A percentile compares a stretch with the other conserved stretches of the same genome.
Conservation (phyloP, 2,329 filamentous ascomycete species). For the Graphilbum fragrans region DNA sequence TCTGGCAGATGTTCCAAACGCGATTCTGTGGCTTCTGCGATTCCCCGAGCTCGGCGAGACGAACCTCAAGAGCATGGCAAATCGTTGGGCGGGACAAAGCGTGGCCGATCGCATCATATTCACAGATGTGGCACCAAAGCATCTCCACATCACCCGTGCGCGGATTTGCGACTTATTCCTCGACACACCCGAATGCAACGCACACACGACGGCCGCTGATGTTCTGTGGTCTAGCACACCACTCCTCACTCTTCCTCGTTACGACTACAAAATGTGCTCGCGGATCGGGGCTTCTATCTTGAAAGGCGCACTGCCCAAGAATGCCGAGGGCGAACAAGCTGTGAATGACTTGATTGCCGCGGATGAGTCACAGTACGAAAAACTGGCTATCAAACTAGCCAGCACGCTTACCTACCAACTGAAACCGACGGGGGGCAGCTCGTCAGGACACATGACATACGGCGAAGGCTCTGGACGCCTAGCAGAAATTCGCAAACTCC, state of each 20-base stretch:
- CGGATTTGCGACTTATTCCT: slow-evolving; percentile 89
- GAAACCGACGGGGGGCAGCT: neutral
- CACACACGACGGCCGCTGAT: slow-evolving; percentile 93
- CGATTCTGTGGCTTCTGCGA: slow-evolving; percentile 88
- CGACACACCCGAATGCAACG: slow-evolving; percentile 96
- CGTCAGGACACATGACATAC: slow-evolving; percentile 22
- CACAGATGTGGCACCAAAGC: slow-evolving; percentile 93
- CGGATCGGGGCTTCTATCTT: slow-evolving; percentile 95
- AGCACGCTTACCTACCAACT: slow-evolving; percentile 47
- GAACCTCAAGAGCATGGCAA: slow-evolving; percentile 70
- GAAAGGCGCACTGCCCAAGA: slow-evolving; percentile 71
- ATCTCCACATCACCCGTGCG: slow-evolving; percentile 83
- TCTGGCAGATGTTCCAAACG: slow-evolving; percentile 70
- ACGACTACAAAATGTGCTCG: slow-evolving; percentile 97
- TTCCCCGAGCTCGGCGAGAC: slow-evolving; percentile 89
- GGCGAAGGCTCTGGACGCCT: slow-evolving; percentile 55
- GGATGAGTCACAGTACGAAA: slow-evolving; percentile 76
- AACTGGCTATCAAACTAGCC: slow-evolving; percentile 58
- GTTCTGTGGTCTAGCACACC: slow-evolving; percentile 95
- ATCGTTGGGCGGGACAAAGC: slow-evolving; percentile 70
- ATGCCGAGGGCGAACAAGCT: slow-evolving; percentile 51
- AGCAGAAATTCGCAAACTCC: slow-evolving; percentile 62
- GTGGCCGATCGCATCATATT: slow-evolving; percentile 84
- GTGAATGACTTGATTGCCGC: slow-evolving; percentile 64
- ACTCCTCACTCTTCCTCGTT: slow-evolving; percentile 77